Evolutionary conservation across 2,329 filamentous ascomycete species (phyloP), one percentile per base, ranked within the genome.

Genomic region (Arthrobotrys conoides): DNA sequence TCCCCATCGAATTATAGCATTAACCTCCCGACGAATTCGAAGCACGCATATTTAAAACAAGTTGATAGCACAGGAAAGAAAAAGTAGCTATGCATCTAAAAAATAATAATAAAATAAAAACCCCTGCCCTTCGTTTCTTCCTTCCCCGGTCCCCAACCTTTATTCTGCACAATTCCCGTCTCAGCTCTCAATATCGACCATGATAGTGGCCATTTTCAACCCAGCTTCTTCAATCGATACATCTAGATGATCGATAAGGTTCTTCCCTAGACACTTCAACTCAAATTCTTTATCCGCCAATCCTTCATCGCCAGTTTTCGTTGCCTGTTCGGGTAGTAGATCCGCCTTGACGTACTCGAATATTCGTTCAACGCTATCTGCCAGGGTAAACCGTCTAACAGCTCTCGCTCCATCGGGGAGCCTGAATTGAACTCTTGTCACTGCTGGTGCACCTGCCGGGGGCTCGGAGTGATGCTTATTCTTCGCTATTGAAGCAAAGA

Each of bases 281-380:
- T 98, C 95, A 85, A 99, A 99, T 79, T 90, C 80, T 41, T 77
- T 81, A 10, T 76, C 77, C 51, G 61, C 49, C 24, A 57, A 18
- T 6, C 49, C 63, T 22, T 76, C 88, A 12, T 91, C 85, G 0
- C 91, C 93, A 33, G 89, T 88, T 84, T 93, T 95, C 82, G 92
- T 93, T 81, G 94, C 91, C 22, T 80, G 77, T 24, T 81, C 81
- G 12, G 81, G 81, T 61, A 97, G 85, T 0, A 94, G 93, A 76
- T 92, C 90, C 0, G 94, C 91, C 86, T 98, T 99, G 80, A 99
- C 90, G 93, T 94, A 99, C 86, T 99, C 96, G 84, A 95, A 99
- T 55, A 99, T 90, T 12, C 93, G 90, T 70, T 90, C 88, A 12
- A 99, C 94, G 0, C 89, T 87, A 73, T 99, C 96, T 14, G 89